These are phyloP conservation scores for Hypoxylon subgilvum DNA, from an alignment of 495 filamentous ascomycete genomes.

Conservation along the genomic window DNA sequence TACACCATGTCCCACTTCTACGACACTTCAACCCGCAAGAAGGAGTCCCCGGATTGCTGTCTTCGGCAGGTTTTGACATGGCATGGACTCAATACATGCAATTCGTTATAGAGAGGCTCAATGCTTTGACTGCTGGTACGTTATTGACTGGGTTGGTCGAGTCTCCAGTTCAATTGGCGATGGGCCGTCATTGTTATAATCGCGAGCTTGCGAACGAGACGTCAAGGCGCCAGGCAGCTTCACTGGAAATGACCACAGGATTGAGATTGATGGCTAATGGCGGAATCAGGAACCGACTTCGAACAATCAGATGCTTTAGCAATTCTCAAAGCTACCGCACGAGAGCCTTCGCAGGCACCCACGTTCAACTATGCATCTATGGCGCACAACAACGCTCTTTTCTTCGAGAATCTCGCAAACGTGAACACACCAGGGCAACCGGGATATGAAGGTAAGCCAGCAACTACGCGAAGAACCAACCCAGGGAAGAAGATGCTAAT, in stretches of 20 bases:
- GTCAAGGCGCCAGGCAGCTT: neutral
- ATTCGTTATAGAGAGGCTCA: constrained; percentile 74
- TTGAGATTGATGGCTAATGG: constrained; percentile 10
- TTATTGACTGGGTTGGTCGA: constrained; percentile 10
- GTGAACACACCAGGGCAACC: constrained; percentile 39
- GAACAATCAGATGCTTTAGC: constrained; percentile 64
- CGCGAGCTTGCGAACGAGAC: neutral
- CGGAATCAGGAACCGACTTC: constrained; percentile 61
- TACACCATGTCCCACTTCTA: constrained; percentile 67
- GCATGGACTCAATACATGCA: constrained; percentile 85
- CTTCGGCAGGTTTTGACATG: constrained; percentile 67
- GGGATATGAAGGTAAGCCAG: constrained; percentile 17
- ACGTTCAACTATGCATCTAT: constrained; percentile 95
- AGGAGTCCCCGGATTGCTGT: constrained; percentile 72
- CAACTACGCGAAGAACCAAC: constrained; percentile 14
- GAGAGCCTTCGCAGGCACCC: constrained; percentile 73
- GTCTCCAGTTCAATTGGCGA: too few species aligned
- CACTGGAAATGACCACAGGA: neutral
- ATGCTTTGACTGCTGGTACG: constrained; percentile 74
- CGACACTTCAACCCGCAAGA: constrained; percentile 59
- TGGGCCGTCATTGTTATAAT: too few species aligned
- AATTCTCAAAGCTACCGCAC: constrained; percentile 76
- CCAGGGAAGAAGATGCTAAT: constrained; percentile 2
- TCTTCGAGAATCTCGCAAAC: constrained; percentile 73
- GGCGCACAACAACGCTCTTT: constrained; percentile 96